Conservation (phyloP, 495 filamentous ascomycete genomes). For the Thermochaetoides thermophila region DNA sequence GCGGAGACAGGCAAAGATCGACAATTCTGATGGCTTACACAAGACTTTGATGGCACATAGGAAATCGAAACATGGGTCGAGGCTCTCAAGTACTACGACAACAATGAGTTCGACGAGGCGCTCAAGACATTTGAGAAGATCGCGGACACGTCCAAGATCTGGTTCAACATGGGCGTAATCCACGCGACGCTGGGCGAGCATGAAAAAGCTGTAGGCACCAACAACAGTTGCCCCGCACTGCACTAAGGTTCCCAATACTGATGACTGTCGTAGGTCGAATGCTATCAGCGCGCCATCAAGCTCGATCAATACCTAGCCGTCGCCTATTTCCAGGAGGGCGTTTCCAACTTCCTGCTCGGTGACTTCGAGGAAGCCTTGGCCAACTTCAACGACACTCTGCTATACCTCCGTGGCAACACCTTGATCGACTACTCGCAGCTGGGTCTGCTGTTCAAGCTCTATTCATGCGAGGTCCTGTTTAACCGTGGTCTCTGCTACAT, state of each 20-base stretch:
- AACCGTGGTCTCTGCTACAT: slow-evolving; percentile 97
- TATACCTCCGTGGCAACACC: slow-evolving; percentile 90
- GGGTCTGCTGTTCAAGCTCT: slow-evolving; percentile 88
- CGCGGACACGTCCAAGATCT: slow-evolving; percentile 91
- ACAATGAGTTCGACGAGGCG: slow-evolving; percentile 86
- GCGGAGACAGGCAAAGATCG: no score
- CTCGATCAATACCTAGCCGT: slow-evolving; percentile 92
- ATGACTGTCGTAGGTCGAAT: slow-evolving; percentile 54
- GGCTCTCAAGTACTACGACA: slow-evolving; percentile 83
- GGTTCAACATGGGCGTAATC: slow-evolving; percentile 98
- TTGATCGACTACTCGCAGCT: slow-evolving; percentile 98
- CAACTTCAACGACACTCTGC: slow-evolving; percentile 96
- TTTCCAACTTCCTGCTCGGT: slow-evolving; percentile 92
- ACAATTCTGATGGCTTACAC: no score
- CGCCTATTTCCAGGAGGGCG: slow-evolving; percentile 96
- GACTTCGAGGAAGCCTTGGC: slow-evolving; percentile 96
- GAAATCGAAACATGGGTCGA: slow-evolving; percentile 99
- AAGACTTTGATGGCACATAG: no score
- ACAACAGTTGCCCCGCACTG: neutral
- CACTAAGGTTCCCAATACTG: neutral
- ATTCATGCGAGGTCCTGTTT: slow-evolving; percentile 95
- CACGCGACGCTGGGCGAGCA: slow-evolving; percentile 96
- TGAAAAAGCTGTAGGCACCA: slow-evolving; percentile 64
- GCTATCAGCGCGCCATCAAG: slow-evolving; percentile 78
- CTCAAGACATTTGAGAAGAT: slow-evolving; percentile 71